Conservation (phyloP, 2,329 filamentous ascomycete species). For the Exophiala alcalophila region DNA sequence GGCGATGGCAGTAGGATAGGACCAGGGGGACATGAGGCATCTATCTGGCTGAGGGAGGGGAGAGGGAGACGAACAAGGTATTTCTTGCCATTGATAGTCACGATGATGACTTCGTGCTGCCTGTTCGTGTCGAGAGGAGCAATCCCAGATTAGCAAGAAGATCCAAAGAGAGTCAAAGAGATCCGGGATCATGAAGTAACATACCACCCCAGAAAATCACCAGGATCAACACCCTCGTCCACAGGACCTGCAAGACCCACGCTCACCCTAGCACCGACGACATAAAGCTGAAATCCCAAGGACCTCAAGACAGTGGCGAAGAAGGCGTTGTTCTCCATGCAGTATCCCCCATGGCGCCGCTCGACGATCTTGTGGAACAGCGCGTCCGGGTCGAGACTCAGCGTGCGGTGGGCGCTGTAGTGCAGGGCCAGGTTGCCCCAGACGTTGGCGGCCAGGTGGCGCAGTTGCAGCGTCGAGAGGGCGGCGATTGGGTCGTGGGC, state of each 20-base stretch:
- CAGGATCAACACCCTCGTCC: constrained; percentile 34
- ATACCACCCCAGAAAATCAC: constrained; percentile 50
- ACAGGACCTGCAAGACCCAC: constrained; percentile 35
- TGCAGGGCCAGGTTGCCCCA: constrained; percentile 59
- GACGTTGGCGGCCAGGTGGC: constrained; percentile 50
- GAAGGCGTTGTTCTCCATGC: constrained; percentile 59
- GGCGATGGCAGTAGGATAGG: neutral
- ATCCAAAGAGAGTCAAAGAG: constrained; percentile 1
- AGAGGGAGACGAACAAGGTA: constrained; percentile 35
- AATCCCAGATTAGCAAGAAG: neutral
- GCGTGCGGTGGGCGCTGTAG: constrained; percentile 48
- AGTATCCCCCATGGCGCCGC: constrained; percentile 55
- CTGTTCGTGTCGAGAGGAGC: too few relatives aligned
- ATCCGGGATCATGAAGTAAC: too few relatives aligned
- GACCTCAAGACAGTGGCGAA: constrained; percentile 52
- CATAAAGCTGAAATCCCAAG: constrained; percentile 54
- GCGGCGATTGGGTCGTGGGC: constrained; percentile 34
- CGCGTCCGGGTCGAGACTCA: constrained; percentile 49
- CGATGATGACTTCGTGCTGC: constrained; percentile 61
- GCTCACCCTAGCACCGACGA: constrained; percentile 53
- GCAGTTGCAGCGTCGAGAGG: constrained; percentile 38
- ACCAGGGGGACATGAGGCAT: too few relatives aligned
- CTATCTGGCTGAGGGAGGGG: too few relatives aligned
- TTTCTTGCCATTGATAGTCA: constrained; percentile 51
- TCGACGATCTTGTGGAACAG: constrained; percentile 55